Evolutionary conservation across 176 grass and related monocot genomes (phyloP), one percentile per base, ranked within the genome.

Genomic region (Pontederia crassipes): DNA sequence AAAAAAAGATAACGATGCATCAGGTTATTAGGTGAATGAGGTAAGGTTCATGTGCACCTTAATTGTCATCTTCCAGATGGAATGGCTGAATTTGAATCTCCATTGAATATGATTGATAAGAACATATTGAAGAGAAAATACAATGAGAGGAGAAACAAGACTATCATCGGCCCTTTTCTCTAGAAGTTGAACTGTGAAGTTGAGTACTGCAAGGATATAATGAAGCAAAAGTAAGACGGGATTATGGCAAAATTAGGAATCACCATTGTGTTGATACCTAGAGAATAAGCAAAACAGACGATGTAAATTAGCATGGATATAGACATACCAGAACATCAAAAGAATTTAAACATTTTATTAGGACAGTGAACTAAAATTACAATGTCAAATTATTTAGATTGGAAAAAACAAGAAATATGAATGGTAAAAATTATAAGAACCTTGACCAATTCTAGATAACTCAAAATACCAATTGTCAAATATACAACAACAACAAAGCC

Each of bases 51-150:
- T 7, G 6, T 75, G 32, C 32, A 95, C 90, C 92, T 84, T 87
- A 15, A 96, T 52, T 17, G 87, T 82, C 52, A 72, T 78, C 67
- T 72, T 88, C 92, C 86, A 90, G 56, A 20, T 49, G 78, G 78
- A 79, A 69, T 64, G 49, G 28, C 85, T 85, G 8, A 35, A 57
- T 72, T 83, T 90, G 72, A 80, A 86, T 72, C 88, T 90, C 92
- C 87, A 96, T 46, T 82, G 85, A 65, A 90, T 75, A 88, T 90
- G 92, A 85, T 96, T 90, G 72, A 90, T 76, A 72, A 90, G 59
- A 57, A 90, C 72, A 72, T 90, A 85, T 55, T 90, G 83, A 74
- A 90, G 48, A 67, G 78, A 82, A 58, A 96, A 96, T 69, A 78
- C 68, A 74, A 90, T 70, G 66, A 87, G 74, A 45, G 83, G 9